These are phyloP conservation scores for Phytophthora sp. DNA, from an alignment of 352 stramenopile genomes.

Conservation along the genomic window DNA sequence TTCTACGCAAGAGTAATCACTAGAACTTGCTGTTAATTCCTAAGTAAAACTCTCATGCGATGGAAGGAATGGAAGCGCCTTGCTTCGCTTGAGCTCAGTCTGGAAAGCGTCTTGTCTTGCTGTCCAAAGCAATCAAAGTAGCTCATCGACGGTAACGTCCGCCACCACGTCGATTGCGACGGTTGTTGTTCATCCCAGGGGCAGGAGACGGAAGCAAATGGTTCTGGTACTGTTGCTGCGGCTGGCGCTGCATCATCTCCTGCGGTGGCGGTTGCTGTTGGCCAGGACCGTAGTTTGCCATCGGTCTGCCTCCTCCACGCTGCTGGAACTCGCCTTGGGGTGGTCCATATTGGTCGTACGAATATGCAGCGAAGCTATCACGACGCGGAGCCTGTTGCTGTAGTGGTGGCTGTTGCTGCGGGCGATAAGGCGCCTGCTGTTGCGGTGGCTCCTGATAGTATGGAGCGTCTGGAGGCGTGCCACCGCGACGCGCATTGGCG, in stretches of 20 bases:
- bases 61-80: conserved; percentile 13
- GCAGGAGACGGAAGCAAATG: conserved; percentile 39
- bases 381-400: conserved; percentile 30
- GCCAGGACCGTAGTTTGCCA: conserved; percentile 30
- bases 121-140: not conserved
- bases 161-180: conserved; percentile 44
- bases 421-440: conserved; percentile 31
- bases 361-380: conserved; percentile 37
- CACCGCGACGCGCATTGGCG: conserved; percentile 24
- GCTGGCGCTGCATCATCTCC: conserved; percentile 28
- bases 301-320: conserved; percentile 28
- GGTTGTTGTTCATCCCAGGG: conserved; percentile 28
- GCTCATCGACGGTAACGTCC: conserved; percentile 41
- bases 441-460: conserved; percentile 43
- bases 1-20: conserved; percentile 1
- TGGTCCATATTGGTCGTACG: conserved; percentile 38
- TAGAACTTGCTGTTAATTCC: not conserved
- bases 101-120: not conserved
- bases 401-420: conserved; percentile 26
- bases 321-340: conserved; percentile 46
- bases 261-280: conserved; percentile 35
- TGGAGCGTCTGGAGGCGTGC: conserved; percentile 24
- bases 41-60: conserved; percentile 11
- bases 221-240: conserved; percentile 33
- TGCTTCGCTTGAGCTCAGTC: not conserved